phyloP scores from a whole-genome alignment of 345 rosid genomes.

The Carallia pectinifolia region DNA sequence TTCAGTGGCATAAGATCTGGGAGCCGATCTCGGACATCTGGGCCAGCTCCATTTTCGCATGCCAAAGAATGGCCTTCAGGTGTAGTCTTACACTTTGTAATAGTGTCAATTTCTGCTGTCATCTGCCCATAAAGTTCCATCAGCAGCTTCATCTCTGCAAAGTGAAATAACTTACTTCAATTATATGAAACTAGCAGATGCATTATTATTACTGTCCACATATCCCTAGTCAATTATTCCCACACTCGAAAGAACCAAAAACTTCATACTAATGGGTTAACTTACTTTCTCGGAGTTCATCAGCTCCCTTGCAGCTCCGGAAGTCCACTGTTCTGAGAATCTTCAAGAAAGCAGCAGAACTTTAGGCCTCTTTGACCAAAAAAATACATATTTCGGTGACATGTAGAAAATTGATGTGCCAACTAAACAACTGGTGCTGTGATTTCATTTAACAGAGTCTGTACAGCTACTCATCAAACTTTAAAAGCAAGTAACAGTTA shows the following conservation, averaged over 20 bases:
- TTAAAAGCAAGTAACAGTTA: background rate
- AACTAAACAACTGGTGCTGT: background rate
- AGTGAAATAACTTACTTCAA: background rate
- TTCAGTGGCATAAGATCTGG: slow-evolving; percentile 14
- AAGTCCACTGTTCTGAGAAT: slow-evolving; percentile 65
- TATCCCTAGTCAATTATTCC: background rate
- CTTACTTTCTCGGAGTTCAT: slow-evolving; percentile 74
- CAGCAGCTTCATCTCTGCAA: slow-evolving; percentile 63
- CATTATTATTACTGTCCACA: background rate
- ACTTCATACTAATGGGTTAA: background rate
- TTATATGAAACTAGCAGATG: background rate
- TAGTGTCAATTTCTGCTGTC: slow-evolving; percentile 37
- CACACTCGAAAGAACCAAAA: background rate
- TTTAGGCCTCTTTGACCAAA: slow-evolving; percentile 1
- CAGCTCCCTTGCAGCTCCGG: slow-evolving; percentile 56
- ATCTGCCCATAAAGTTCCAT: slow-evolving; percentile 56
- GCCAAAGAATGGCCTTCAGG: slow-evolving; percentile 34
- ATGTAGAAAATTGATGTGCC: background rate
- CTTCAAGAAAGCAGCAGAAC: slow-evolving; percentile 34
- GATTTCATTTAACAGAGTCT: background rate
- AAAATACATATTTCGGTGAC: background rate
- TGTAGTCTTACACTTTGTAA: slow-evolving; percentile 27
- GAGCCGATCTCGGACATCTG: slow-evolving; percentile 22
- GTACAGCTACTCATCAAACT: background rate
- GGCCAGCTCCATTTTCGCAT: slow-evolving; percentile 39